Percentiles rank a stretch among this genome's conserved stretches.
phyloP scores from a whole-genome alignment of 2,329 filamentous ascomycete species.

The Aspergillus aculeatus region DNA sequence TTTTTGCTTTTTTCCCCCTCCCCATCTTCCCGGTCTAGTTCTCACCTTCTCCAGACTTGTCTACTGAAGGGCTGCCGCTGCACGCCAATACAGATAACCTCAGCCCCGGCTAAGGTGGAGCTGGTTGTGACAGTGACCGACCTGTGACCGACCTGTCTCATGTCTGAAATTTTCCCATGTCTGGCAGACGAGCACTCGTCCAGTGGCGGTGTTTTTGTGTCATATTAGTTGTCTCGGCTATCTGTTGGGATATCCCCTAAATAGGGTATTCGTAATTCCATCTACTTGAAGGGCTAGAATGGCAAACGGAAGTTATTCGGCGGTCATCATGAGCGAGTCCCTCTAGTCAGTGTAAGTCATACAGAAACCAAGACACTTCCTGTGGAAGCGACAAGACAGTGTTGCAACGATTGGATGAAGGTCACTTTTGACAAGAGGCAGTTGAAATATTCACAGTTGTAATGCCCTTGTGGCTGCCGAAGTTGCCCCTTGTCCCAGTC shows the following conservation, averaged over 20 bases:
- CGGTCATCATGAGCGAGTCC: too few relatives aligned
- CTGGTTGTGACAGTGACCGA: background rate
- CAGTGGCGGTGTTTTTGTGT: background rate
- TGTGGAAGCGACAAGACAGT: too few relatives aligned
- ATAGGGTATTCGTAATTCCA: too few relatives aligned
- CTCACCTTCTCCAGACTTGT: background rate
- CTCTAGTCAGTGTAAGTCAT: too few relatives aligned
- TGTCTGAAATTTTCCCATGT: background rate
- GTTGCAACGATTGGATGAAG: too few relatives aligned
- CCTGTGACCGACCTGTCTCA: background rate
- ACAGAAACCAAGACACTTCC: too few relatives aligned
- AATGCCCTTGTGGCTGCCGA: background rate
- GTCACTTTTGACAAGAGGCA: too few relatives aligned
- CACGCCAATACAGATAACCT: constrained; percentile 6
- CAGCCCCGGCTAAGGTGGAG: constrained; percentile 1
- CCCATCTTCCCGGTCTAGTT: too few relatives aligned
- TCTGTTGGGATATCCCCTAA: too few relatives aligned
- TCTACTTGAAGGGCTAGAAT: too few relatives aligned
- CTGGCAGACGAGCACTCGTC: background rate
- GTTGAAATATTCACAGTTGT: background rate
- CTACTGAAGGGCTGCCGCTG: background rate
- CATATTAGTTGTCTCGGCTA: background rate
- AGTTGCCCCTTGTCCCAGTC: constrained; percentile 8
- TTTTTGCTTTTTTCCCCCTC: background rate
- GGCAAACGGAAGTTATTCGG: too few relatives aligned